Conservation (phyloP, 108 stramenopile genomes). For the Cyclotella choctawhatcheeana region DNA sequence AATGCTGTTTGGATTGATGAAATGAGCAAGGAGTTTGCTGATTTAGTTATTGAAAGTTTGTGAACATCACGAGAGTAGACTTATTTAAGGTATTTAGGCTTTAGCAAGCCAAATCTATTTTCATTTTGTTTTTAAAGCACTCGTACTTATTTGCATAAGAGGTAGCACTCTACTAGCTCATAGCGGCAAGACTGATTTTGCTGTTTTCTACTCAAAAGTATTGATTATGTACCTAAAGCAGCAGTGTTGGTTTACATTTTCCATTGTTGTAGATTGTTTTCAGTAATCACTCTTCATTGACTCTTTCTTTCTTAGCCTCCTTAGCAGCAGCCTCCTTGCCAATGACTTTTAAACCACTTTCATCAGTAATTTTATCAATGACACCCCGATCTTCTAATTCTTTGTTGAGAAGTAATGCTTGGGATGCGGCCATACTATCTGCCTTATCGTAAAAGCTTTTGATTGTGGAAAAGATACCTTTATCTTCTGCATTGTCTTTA, state of each 20-base stretch:
- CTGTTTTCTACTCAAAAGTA: too few species aligned
- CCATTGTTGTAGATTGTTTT: too few species aligned
- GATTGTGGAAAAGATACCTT: conserved; percentile 66
- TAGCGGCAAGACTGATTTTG: too few species aligned
- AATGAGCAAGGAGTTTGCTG: conserved; percentile 43
- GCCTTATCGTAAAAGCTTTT: conserved; percentile 81
- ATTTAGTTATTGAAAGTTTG: conserved; percentile 40
- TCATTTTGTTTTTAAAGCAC: too few species aligned
- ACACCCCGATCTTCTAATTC: conserved; percentile 85
- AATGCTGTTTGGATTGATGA: conserved; percentile 48
- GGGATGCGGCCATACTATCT: conserved; percentile 84
- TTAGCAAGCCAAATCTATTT: too few species aligned
- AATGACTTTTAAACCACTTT: conserved; percentile 81
- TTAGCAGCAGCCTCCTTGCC: conserved; percentile 61
- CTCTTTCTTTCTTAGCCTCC: not conserved
- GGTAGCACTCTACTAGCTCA: too few species aligned
- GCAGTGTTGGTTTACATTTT: too few species aligned
- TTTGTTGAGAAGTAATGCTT: conserved; percentile 87
- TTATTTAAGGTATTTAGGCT: not conserved
- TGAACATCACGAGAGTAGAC: conserved; percentile 2
- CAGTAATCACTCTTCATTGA: not conserved
- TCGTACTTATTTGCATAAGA: too few species aligned
- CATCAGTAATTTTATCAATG: conserved; percentile 89
- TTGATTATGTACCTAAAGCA: too few species aligned
- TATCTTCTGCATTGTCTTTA: conserved; percentile 21